A percentile compares a stretch with the other conserved stretches of the same genome.
These are phyloP conservation scores for Xanthoconium stramineum DNA, from an alignment of 768 basidiomycete genomes.

Conservation along the genomic window DNA sequence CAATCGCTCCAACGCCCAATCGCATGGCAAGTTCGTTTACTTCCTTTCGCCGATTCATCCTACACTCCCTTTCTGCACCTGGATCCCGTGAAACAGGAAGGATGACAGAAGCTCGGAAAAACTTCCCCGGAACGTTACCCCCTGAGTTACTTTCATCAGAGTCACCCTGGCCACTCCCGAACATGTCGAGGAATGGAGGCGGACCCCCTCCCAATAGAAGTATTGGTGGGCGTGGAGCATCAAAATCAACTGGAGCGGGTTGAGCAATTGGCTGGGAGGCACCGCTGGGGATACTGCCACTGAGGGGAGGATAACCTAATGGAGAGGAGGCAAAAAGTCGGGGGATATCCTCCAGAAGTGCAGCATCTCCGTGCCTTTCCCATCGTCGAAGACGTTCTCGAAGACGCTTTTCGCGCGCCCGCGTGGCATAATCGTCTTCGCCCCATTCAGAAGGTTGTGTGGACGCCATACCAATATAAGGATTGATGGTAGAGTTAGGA, in stretches of 20 bases:
- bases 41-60: slow-evolving; percentile 63
- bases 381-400: slow-evolving; percentile 69
- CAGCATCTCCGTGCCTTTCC: slow-evolving; percentile 57
- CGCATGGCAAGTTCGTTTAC: slow-evolving; percentile 80
- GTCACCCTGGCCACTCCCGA: slow-evolving; percentile 15
- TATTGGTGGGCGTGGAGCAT: slow-evolving; percentile 23
- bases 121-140: slow-evolving; percentile 28
- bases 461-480: slow-evolving; percentile 7
- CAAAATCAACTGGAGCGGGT: slow-evolving; percentile 26
- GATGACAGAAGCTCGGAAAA: slow-evolving; percentile 69
- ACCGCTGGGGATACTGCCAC: background rate
- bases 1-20: slow-evolving; percentile 77
- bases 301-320: slow-evolving; percentile 7
- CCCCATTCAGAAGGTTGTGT: slow-evolving; percentile 47
- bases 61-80: slow-evolving; percentile 49
- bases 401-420: slow-evolving; percentile 68
- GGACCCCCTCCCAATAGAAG: slow-evolving; percentile 22
- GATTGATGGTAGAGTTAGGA: slow-evolving; percentile 35
- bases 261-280: slow-evolving; percentile 21
- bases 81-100: slow-evolving; percentile 61
- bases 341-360: slow-evolving; percentile 63
- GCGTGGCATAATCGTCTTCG: slow-evolving; percentile 64
- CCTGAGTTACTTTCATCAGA: slow-evolving; percentile 16
- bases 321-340: slow-evolving; percentile 39
- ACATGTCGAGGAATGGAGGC: slow-evolving; percentile 26